Conservation (phyloP, 163 green algal genomes). For the Chlamydomonas reinhardtii region DNA sequence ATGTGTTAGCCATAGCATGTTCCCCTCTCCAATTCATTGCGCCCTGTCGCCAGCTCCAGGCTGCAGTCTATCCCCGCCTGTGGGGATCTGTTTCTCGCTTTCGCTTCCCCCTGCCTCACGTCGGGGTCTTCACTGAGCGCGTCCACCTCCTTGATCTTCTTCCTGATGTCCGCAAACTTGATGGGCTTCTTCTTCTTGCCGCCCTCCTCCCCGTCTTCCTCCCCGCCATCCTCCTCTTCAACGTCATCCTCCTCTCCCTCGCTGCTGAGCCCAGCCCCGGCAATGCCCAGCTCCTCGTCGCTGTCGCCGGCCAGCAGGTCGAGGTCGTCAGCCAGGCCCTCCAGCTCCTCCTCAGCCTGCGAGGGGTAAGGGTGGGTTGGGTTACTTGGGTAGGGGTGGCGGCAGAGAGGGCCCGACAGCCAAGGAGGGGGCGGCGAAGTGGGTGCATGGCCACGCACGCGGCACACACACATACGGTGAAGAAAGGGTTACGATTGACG, state of each 20-base stretch:
- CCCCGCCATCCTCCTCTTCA: conserved; percentile 2
- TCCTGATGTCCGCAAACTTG: conserved; percentile 2
- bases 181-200: background rate
- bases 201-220: background rate
- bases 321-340: conserved; percentile 51
- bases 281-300: background rate
- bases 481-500: too few species aligned
- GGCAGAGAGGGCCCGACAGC: too few species aligned
- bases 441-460: too few species aligned
- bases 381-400: too few species aligned
- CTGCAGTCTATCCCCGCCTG: too few species aligned
- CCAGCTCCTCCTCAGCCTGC: conserved; percentile 55
- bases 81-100: too few species aligned
- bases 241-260: conserved; percentile 9
- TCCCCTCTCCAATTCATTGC: too few species aligned
- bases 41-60: too few species aligned
- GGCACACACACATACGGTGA: too few species aligned
- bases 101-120: background rate
- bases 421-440: too few species aligned
- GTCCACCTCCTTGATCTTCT: conserved; percentile 44
- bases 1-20: too few species aligned
- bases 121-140: conserved; percentile 24
- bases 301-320: conserved; percentile 42
- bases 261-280: background rate
- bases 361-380: too few species aligned